Conservation (phyloP, 306 rosid genomes). For the Neltuma alba region DNA sequence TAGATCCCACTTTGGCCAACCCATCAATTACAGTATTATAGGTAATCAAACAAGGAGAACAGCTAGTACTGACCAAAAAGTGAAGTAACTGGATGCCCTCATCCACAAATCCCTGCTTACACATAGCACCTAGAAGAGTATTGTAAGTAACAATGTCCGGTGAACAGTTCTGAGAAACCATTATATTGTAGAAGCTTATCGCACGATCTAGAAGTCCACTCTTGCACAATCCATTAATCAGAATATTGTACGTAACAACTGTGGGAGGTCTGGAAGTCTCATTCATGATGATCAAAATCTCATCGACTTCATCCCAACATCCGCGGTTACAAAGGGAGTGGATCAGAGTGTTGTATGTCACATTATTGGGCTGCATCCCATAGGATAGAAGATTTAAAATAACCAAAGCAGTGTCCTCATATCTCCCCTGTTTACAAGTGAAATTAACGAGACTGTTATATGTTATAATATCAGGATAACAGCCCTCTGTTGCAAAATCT, state of each 20-base stretch:
- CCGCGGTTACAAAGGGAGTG: conserved; percentile 69
- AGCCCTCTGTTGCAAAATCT: conserved; percentile 79
- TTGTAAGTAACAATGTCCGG: conserved; percentile 86
- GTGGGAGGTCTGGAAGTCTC: conserved; percentile 59
- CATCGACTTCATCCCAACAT: conserved; percentile 71
- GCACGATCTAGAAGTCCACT: conserved; percentile 72
- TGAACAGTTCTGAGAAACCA: conserved; percentile 65
- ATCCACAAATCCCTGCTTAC: conserved; percentile 76
- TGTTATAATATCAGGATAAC: conserved; percentile 78
- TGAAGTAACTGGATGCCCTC: conserved; percentile 65
- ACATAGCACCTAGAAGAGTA: conserved; percentile 72
- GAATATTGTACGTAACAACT: conserved; percentile 72
- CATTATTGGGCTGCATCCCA: conserved; percentile 64
- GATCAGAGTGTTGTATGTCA: conserved; percentile 80
- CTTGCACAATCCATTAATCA: conserved; percentile 79
- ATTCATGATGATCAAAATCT: conserved; percentile 71
- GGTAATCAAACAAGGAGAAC: conserved; percentile 73
- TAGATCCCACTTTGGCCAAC: conserved; percentile 53
- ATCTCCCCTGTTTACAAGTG: conserved; percentile 67
- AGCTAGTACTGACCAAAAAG: conserved; percentile 52
- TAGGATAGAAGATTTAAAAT: conserved; percentile 56
- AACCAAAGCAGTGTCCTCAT: conserved; percentile 60
- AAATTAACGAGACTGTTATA: conserved; percentile 75
- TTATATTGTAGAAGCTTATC: conserved; percentile 54
- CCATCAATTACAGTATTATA: conserved; percentile 79